These are phyloP conservation scores for Aquilaria sinensis DNA, from an alignment of 345 rosid species.

Conservation along the genomic window DNA sequence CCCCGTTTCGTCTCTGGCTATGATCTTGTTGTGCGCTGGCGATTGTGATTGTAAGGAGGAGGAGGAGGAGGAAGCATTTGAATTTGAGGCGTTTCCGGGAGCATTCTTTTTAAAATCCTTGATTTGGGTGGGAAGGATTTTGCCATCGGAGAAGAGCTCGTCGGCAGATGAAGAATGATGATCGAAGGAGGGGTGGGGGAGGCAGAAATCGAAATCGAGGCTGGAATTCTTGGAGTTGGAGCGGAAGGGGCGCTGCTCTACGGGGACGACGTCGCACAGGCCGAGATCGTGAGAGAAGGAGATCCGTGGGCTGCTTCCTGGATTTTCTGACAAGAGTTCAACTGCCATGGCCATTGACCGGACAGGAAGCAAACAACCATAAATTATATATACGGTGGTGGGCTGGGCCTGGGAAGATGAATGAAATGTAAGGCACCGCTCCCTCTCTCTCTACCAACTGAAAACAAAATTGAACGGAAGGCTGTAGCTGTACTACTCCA, in stretches of 20 bases:
- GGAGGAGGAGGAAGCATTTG: too few species aligned
- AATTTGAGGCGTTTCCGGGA: constrained; percentile 2
- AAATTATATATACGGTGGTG: too few species aligned
- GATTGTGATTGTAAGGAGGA: too few species aligned
- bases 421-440: too few species aligned
- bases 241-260: constrained; percentile 42
- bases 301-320: constrained; percentile 75
- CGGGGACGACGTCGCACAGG: constrained; percentile 40
- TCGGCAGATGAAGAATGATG: constrained; percentile 49
- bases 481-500: too few species aligned
- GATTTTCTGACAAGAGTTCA: constrained; percentile 48
- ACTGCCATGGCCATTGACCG: constrained; percentile 39
- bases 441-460: too few species aligned
- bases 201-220: constrained; percentile 48
- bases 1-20: constrained; percentile 20
- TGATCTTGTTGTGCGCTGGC: constrained; percentile 5
- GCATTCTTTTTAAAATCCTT: constrained; percentile 20
- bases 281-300: constrained; percentile 73
- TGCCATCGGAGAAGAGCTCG: constrained; percentile 49
- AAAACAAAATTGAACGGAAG: too few species aligned
- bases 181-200: constrained; percentile 34
- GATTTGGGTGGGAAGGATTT: constrained; percentile 45
- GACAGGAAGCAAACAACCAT: too few species aligned
- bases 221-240: constrained; percentile 35
- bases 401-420: too few species aligned